Conservation (phyloP, 176 grass and related monocot species). For the Puya raimondii region DNA sequence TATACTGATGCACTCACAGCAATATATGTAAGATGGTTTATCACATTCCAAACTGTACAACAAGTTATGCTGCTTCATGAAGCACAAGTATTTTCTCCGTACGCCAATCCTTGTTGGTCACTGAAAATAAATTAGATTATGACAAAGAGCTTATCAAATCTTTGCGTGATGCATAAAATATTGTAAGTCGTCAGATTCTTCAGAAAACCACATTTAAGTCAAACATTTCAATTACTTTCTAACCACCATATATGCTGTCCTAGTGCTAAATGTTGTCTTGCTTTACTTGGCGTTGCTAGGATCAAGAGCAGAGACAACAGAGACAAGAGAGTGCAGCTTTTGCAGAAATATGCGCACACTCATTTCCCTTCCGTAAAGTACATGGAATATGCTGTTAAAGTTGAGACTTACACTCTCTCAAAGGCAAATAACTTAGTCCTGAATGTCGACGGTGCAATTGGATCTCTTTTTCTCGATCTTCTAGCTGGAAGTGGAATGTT, state of each 20-base stretch:
- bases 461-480: constrained; percentile 53
- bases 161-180: too few species aligned
- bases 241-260: not conserved
- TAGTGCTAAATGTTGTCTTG: not conserved
- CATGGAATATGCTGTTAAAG: constrained; percentile 87
- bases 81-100: too few species aligned
- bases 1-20: not conserved
- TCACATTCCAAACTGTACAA: too few species aligned
- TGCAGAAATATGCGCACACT: constrained; percentile 87
- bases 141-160: too few species aligned
- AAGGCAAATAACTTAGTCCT: constrained; percentile 46
- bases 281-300: constrained; percentile 25
- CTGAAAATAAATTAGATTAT: too few species aligned
- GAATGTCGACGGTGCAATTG: constrained; percentile 63
- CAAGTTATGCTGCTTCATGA: too few species aligned
- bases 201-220: too few species aligned
- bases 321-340: constrained; percentile 93
- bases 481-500: constrained; percentile 98
- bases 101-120: too few species aligned
- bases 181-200: too few species aligned
- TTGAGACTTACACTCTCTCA: constrained; percentile 85
- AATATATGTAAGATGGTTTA: too few species aligned
- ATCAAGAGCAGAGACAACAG: constrained; percentile 99
- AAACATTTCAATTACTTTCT: too few species aligned
- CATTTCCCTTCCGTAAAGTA: constrained; percentile 88